A percentile compares a stretch with the other conserved stretches of the same genome.
Evolutionary conservation across 768 basidiomycete species (phyloP).

Genomic region (Gautieria morchelliformis): DNA sequence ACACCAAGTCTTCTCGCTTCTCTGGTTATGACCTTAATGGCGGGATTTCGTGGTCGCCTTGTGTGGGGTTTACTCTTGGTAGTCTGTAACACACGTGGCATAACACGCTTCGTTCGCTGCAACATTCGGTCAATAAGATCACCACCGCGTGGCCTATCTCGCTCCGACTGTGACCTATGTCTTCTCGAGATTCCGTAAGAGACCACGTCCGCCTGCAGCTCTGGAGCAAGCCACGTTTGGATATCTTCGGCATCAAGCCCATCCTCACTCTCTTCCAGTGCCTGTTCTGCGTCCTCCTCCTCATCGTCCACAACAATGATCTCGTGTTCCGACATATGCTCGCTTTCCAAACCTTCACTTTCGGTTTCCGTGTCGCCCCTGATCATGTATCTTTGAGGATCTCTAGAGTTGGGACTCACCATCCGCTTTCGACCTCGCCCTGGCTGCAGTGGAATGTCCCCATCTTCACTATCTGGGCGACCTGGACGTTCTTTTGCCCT

Average conservation of each 20-base stretch:
- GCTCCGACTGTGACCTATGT: constrained; percentile 10
- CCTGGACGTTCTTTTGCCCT: constrained; percentile 7
- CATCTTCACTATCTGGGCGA: constrained; percentile 18
- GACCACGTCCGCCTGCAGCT: neutral
- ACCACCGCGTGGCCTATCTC: constrained; percentile 25
- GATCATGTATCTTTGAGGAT: constrained; percentile 25
- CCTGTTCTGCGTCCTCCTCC: constrained; percentile 3
- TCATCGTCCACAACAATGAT: constrained; percentile 10
- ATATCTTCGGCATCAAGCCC: constrained; percentile 24
- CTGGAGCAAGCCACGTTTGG: constrained; percentile 22
- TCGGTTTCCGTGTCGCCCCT: constrained; percentile 60
- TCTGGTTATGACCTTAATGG: neutral
- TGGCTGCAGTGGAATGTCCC: constrained; percentile 28
- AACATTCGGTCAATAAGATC: constrained; percentile 67
- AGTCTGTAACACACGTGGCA: constrained; percentile 12
- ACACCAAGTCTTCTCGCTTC: constrained; percentile 22
- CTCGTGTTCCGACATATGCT: constrained; percentile 9
- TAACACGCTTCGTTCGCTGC: constrained; percentile 29
- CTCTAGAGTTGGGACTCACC: neutral
- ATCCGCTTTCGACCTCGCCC: constrained; percentile 9
- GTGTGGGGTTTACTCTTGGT: constrained; percentile 12
- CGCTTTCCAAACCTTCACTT: constrained; percentile 18
- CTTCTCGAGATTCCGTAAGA: neutral
- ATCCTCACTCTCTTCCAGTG: constrained; percentile 18
- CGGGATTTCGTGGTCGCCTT: constrained; percentile 13